Percentiles rank a stretch among this genome's conserved stretches.
These are phyloP conservation scores for Rhinocladiella mackenziei DNA, from an alignment of 2,329 filamentous ascomycete species.

Conservation along the genomic window DNA sequence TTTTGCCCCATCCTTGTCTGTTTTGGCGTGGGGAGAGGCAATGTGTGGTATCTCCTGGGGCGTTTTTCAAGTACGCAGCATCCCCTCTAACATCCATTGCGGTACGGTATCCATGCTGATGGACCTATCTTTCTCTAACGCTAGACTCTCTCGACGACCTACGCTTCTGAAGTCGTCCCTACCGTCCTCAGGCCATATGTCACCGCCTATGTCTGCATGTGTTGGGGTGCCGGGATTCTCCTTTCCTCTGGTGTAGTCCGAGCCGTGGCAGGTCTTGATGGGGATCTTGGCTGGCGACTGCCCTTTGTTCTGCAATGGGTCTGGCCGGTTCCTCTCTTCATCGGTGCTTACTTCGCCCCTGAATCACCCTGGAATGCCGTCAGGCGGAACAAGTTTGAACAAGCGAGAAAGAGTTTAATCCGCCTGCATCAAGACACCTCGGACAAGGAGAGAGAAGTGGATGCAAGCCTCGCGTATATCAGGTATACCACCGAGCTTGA, in stretches of 20 bases:
- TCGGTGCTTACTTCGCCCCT: constrained; percentile 33
- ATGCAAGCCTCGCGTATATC: constrained; percentile 37
- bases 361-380: constrained; percentile 37
- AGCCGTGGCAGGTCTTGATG: constrained; percentile 18
- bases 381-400: constrained; percentile 34
- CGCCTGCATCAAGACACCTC: constrained; percentile 31
- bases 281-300: constrained; percentile 31
- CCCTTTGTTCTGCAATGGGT: constrained; percentile 30
- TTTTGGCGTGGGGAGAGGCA: constrained; percentile 47
- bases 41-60: constrained; percentile 41
- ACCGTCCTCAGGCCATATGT: constrained; percentile 55
- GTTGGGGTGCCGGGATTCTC: constrained; percentile 60
- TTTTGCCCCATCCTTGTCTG: constrained; percentile 46
- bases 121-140: neutral
- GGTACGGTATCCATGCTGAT: constrained; percentile 1
- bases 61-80: too few species aligned
- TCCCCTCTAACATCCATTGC: too few species aligned
- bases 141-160: constrained; percentile 50
- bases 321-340: constrained; percentile 30
- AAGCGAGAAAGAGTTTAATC: constrained; percentile 33
- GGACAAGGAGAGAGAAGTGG: constrained; percentile 27
- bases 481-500: constrained; percentile 37
- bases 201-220: constrained; percentile 59
- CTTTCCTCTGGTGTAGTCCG: constrained; percentile 37
- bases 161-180: constrained; percentile 64